These are phyloP conservation scores for Asclepias syriaca DNA, from an alignment of 257 asterid species.

Conservation along the genomic window DNA sequence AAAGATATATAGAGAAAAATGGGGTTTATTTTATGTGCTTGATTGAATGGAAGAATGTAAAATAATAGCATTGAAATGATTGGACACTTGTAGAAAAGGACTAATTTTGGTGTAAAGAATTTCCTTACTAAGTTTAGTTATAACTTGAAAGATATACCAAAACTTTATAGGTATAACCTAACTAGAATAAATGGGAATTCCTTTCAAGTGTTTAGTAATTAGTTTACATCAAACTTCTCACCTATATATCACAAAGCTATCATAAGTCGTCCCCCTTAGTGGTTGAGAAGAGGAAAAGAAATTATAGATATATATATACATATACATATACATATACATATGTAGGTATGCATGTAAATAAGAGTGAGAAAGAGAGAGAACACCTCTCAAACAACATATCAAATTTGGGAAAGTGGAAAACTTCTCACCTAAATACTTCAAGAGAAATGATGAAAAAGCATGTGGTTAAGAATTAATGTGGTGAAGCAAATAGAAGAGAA, in stretches of 20 bases:
- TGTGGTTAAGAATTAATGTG: slow-evolving; percentile 23
- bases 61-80: neutral
- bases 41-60: neutral
- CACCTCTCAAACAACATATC: neutral
- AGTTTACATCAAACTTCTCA: slow-evolving; percentile 17
- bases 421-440: neutral
- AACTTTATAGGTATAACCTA: slow-evolving; percentile 23
- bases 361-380: neutral
- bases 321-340: no score
- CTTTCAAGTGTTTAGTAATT: slow-evolving; percentile 7
- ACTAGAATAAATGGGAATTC: slow-evolving; percentile 19
- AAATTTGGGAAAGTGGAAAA: slow-evolving; percentile 1
- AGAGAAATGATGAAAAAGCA: neutral
- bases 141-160: slow-evolving; percentile 13
- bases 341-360: no score
- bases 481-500: slow-evolving; percentile 15
- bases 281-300: slow-evolving; percentile 5
- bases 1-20: no score
- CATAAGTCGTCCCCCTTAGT: slow-evolving; percentile 9
- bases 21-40: no score
- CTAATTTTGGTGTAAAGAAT: neutral
- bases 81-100: neutral
- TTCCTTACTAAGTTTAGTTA: neutral
- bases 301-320: neutral
- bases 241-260: slow-evolving; percentile 14